phyloP scores from a whole-genome alignment of 352 stramenopile genomes.

The Globisporangium okanoganense region DNA sequence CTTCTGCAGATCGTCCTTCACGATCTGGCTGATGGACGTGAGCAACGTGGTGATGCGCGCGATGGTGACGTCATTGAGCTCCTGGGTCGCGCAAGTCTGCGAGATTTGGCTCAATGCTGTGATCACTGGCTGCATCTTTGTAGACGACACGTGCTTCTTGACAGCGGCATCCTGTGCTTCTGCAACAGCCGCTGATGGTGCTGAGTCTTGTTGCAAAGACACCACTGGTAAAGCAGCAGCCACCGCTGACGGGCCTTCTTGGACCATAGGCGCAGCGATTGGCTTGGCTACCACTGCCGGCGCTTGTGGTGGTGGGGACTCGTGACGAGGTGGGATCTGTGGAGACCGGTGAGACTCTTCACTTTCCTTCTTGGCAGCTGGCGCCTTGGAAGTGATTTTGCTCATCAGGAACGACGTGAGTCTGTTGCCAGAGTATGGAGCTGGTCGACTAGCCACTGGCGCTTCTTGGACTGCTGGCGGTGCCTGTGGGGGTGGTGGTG shows the following conservation, averaged over 20 bases:
- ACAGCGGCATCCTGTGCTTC: no score
- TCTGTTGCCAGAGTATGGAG: conserved; percentile 23
- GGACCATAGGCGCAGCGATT: background rate
- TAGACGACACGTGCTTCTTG: conserved; percentile 1
- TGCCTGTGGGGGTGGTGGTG: background rate
- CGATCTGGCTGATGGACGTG: conserved; percentile 62
- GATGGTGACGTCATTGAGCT: conserved; percentile 61
- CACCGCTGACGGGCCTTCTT: background rate
- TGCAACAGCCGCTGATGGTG: background rate
- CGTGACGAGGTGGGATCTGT: conserved; percentile 5
- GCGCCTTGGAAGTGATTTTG: conserved; percentile 16
- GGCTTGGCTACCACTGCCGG: background rate
- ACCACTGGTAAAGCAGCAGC: background rate
- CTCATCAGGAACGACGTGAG: conserved; percentile 36
- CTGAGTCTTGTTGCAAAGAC: background rate
- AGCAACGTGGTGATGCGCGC: conserved; percentile 63
- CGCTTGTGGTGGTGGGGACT: background rate
- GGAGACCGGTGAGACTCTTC: background rate
- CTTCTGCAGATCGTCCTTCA: conserved; percentile 58
- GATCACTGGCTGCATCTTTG: conserved; percentile 44
- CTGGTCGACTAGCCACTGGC: conserved; percentile 1
- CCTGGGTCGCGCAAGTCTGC: conserved; percentile 49
- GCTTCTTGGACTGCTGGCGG: background rate
- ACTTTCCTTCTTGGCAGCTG: background rate
- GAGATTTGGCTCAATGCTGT: conserved; percentile 41